Base-by-base conservation (phyloP, 202 grass and related monocot species). In the Carex arenaria region DNA sequence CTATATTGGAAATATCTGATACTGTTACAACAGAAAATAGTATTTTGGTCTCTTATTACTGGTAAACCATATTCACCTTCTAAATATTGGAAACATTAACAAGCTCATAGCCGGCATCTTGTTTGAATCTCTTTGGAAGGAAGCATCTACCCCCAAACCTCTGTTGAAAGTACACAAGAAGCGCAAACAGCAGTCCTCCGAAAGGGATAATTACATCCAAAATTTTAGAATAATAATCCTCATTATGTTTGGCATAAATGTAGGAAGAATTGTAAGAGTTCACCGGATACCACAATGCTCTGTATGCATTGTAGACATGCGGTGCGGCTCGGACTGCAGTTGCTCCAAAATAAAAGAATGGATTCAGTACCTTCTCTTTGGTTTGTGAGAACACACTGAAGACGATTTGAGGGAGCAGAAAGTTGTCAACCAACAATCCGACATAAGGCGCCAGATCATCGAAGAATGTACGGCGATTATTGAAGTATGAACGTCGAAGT, bases 161-260 rank as follows among this genome's bases (percentile, higher is more conserved):
- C 86, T 98, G 95, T 89, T 98, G 95, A 49, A 93, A 72, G 85
- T 87, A 91, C 22, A 98, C 59, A 55, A 98, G 63, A 73, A 78
- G 59, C 4, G 73, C 81, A 84, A 94, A 70, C 7, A 98, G 31
- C 2, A 90, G 1, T 20, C 79, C 95, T 64, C 82, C 87, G 19
- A 85, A 93, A 74, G 95, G 90, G 88, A 98, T 91, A 45, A 93
- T 84, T 14, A 98, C 87, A 84, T 98, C 95, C 88, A 91, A 90
- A 32, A 88, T 80, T 3, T 91, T 81, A 77, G 89, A 93, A 86
- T 89, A 98, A 80, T 94, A 90, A 80, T 93, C 95, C 13, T 91
- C 92, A n/a, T 10, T 62, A 67, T 85, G 85, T 59, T 26, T 84
- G 1, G 92, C 95, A 81, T 95, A 98, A 43, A 90, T 87, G 76